Conservation (phyloP, 1,139 yeast species). For the Geotrichum reessii region DNA sequence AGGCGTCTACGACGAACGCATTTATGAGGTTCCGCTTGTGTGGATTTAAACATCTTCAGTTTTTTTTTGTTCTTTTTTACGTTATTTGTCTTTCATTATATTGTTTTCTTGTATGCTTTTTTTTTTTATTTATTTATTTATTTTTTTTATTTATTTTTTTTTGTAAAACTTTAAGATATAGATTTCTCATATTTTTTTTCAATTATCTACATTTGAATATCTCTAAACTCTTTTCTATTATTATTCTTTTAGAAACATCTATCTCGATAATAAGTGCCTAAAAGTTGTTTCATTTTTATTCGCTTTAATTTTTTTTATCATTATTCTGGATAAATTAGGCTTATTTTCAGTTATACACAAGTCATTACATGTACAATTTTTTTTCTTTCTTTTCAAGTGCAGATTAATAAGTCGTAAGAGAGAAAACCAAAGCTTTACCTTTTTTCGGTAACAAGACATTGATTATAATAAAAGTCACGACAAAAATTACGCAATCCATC, state of each 20-base stretch:
- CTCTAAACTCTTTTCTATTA: neutral
- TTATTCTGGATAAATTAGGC: neutral
- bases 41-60: neutral
- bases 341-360: neutral
- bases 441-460: too few species aligned
- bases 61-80: too few species aligned
- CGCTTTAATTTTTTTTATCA: neutral
- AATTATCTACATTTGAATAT: too few species aligned
- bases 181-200: neutral
- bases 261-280: neutral
- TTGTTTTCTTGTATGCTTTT: too few species aligned
- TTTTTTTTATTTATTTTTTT: too few species aligned
- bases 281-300: neutral
- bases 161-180: too few species aligned
- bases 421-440: too few species aligned
- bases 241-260: too few species aligned
- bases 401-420: too few species aligned
- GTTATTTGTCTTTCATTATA: too few species aligned
- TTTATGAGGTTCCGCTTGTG: slow-evolving; percentile 7
- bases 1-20: neutral
- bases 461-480: too few species aligned
- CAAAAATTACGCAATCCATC: slow-evolving; percentile 52
- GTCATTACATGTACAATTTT: neutral
- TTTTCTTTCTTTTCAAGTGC: neutral
- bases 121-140: neutral